phyloP scores from a whole-genome alignment of 805 yeast genomes.

The Komagataella pseudopastoris region DNA sequence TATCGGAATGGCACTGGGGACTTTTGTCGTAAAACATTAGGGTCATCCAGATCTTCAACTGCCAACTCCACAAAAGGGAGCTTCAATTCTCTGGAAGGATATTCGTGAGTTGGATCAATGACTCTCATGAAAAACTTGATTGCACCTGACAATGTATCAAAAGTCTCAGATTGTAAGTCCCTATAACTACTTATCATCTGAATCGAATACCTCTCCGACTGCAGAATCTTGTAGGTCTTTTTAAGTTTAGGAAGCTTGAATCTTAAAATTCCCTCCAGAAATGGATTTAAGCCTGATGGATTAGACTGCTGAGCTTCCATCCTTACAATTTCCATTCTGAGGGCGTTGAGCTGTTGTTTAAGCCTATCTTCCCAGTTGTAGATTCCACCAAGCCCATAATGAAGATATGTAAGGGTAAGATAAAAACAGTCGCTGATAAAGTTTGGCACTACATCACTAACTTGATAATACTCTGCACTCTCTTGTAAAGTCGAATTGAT shows the following conservation, averaged over 20 bases:
- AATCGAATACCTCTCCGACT: slow-evolving; percentile 40
- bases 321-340: slow-evolving; percentile 9
- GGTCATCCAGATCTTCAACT: slow-evolving; percentile 60
- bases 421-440: slow-evolving; percentile 90
- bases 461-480: slow-evolving; percentile 41
- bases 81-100: slow-evolving; percentile 35
- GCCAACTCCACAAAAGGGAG: slow-evolving; percentile 49
- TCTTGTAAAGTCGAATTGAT: slow-evolving; percentile 64
- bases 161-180: slow-evolving; percentile 46
- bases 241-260: slow-evolving; percentile 17
- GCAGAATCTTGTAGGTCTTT: slow-evolving; percentile 20
- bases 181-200: slow-evolving; percentile 49
- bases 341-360: slow-evolving; percentile 37
- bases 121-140: slow-evolving; percentile 57
- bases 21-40: slow-evolving; percentile 50
- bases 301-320: slow-evolving; percentile 20
- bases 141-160: slow-evolving; percentile 69
- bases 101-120: slow-evolving; percentile 58
- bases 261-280: slow-evolving; percentile 14
- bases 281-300: slow-evolving; percentile 10
- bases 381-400: slow-evolving; percentile 84
- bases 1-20: slow-evolving; percentile 70
- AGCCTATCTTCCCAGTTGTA: slow-evolving; percentile 42
- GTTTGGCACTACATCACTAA: slow-evolving; percentile 31
- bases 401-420: slow-evolving; percentile 62